phyloP scores from a whole-genome alignment of 2,329 filamentous ascomycete species.

The Apiospora arundinis region DNA sequence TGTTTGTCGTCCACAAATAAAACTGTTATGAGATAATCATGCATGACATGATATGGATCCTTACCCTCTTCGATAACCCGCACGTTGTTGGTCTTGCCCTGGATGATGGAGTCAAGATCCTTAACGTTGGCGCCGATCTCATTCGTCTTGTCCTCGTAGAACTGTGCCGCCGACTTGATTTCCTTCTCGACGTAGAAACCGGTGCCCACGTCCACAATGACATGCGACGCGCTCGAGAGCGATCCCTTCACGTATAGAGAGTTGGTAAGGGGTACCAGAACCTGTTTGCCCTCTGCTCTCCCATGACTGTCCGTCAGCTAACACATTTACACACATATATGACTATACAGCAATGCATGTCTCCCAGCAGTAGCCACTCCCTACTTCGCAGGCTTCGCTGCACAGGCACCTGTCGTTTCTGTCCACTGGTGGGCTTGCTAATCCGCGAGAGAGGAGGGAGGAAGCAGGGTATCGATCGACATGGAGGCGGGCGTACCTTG shows the following conservation, averaged over 20 bases:
- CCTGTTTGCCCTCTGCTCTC: conserved; percentile 53
- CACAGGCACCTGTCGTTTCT: too few relatives aligned
- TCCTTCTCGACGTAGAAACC: conserved; percentile 75
- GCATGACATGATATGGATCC: conserved; percentile 25
- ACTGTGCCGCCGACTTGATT: conserved; percentile 58
- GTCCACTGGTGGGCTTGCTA: not conserved
- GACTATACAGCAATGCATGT: not conserved
- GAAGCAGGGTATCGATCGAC: not conserved
- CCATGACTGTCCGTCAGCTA: conserved; percentile 10
- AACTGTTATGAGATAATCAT: not conserved
- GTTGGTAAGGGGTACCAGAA: conserved; percentile 93
- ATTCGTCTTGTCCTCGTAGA: conserved; percentile 63
- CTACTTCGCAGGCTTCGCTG: not conserved
- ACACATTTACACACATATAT: not conserved
- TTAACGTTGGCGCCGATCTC: conserved; percentile 60
- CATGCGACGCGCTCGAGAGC: conserved; percentile 74
- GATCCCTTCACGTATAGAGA: conserved; percentile 92
- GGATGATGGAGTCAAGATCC: conserved; percentile 63
- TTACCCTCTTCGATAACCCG: conserved; percentile 87
- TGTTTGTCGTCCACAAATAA: conserved; percentile 28
- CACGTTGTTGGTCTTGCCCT: conserved; percentile 81
- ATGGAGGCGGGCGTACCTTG: conserved; percentile 35
- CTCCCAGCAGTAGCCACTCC: not conserved
- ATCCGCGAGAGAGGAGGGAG: not conserved
- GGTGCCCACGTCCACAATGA: conserved; percentile 91